phyloP scores from a whole-genome alignment of 352 stramenopile species.

The Saprolegnia diclina region DNA sequence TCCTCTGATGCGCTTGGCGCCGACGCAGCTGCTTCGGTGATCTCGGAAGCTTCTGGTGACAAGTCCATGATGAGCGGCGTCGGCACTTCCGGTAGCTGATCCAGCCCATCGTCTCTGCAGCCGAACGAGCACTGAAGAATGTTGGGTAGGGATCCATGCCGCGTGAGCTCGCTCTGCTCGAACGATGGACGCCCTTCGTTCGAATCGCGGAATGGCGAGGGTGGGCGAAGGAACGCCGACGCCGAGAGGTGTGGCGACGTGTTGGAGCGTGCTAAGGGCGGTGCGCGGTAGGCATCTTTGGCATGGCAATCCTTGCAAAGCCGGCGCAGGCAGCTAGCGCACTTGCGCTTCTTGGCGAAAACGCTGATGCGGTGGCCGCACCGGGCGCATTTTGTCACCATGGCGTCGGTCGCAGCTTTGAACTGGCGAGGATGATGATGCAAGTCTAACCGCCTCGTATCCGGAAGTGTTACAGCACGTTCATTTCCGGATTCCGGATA shows the following conservation, averaged over 20 bases:
- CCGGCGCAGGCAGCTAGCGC: constrained; percentile 7
- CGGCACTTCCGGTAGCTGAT: background rate
- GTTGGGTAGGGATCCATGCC: background rate
- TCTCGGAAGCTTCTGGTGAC: background rate
- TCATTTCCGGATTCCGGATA: no score
- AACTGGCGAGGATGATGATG: background rate
- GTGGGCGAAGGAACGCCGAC: background rate
- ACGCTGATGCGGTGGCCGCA: constrained; percentile 19
- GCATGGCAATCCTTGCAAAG: constrained; percentile 22
- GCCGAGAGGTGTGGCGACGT: background rate
- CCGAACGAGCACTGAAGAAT: constrained; percentile 11
- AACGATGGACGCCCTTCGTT: background rate
- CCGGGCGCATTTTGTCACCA: constrained; percentile 17
- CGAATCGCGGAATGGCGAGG: background rate
- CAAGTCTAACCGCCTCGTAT: background rate
- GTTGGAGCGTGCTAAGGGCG: background rate
- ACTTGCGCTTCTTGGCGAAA: constrained; percentile 26
- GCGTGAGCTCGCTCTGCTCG: constrained; percentile 1
- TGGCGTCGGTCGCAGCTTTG: background rate
- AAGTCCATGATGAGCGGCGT: background rate
- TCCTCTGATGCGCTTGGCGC: background rate
- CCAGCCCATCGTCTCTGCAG: background rate
- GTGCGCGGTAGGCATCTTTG: background rate
- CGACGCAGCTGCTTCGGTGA: background rate
- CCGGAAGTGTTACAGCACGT: background rate